A percentile compares a stretch with the other conserved stretches of the same genome.
These are phyloP conservation scores for Groenewaldozyma sp. DNA, from an alignment of 1,139 yeast species.

Conservation along the genomic window DNA sequence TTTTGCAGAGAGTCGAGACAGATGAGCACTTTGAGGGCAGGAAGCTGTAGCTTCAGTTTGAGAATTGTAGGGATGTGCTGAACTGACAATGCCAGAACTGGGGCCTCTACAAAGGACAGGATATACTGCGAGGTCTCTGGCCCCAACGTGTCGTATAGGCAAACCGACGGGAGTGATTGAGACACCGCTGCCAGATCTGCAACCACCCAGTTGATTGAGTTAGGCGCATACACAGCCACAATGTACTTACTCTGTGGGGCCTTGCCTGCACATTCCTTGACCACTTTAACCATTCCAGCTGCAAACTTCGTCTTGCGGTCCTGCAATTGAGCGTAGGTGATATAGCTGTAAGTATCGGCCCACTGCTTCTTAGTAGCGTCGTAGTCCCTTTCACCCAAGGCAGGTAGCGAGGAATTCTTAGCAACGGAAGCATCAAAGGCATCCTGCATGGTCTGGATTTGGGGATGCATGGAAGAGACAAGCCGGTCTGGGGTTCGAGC, in stretches of 20 bases:
- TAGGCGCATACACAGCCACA: slow-evolving; percentile 48
- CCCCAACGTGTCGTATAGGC: slow-evolving; percentile 58
- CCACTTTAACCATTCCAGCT: slow-evolving; percentile 49
- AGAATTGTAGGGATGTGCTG: slow-evolving; percentile 40
- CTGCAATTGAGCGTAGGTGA: slow-evolving; percentile 37
- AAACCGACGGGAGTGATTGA: slow-evolving; percentile 46
- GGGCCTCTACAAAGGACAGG: slow-evolving; percentile 46
- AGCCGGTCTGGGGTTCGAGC: slow-evolving; percentile 31
- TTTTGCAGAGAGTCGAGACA: slow-evolving; percentile 36
- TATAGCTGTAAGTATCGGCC: slow-evolving; percentile 38
- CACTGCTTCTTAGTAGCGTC: slow-evolving; percentile 39
- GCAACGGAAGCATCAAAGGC: slow-evolving; percentile 38
- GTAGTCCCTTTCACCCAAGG: slow-evolving; percentile 44
- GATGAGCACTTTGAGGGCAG: slow-evolving; percentile 38
- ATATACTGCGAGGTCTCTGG: slow-evolving; percentile 51
- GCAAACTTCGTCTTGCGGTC: slow-evolving; percentile 46
- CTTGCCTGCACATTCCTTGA: slow-evolving; percentile 14
- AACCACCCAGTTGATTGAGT: slow-evolving; percentile 51
- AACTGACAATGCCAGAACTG: slow-evolving; percentile 44
- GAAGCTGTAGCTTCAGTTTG: slow-evolving; percentile 30
- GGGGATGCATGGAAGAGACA: slow-evolving; percentile 40
- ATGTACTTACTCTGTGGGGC: slow-evolving; percentile 33
- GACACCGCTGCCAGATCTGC: slow-evolving; percentile 51
- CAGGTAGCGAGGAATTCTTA: slow-evolving; percentile 33
- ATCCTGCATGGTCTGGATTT: slow-evolving; percentile 41